phyloP scores from a whole-genome alignment of 2,329 filamentous ascomycete genomes.

The Cladosporium sp. region DNA sequence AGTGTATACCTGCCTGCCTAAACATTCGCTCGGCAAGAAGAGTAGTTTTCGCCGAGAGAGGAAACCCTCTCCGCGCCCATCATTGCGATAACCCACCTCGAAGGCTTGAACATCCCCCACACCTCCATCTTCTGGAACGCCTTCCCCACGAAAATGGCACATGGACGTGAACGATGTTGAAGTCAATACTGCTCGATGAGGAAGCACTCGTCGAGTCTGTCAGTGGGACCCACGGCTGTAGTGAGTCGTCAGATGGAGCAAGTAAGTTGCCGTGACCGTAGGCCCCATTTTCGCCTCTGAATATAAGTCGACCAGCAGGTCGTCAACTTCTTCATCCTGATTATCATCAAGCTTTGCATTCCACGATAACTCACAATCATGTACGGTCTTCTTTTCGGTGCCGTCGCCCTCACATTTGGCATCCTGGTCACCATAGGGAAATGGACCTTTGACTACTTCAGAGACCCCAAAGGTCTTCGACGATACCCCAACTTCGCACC shows the following conservation, averaged over 20 bases:
- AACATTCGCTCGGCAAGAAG: background rate
- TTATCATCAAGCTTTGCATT: background rate
- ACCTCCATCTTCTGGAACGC: background rate
- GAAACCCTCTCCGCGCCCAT: background rate
- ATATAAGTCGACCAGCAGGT: background rate
- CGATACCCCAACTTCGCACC: conserved; percentile 48
- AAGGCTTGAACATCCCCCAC: background rate
- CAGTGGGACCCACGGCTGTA: background rate
- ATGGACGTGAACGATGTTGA: background rate
- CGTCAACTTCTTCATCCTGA: background rate
- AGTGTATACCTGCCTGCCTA: background rate
- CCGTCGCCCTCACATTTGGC: conserved; percentile 21
- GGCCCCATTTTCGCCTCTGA: background rate
- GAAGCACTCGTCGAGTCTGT: background rate
- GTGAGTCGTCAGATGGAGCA: background rate
- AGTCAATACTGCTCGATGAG: background rate
- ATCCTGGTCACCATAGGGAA: conserved; percentile 22
- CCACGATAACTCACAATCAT: conserved; percentile 16
- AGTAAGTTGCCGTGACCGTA: background rate
- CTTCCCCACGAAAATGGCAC: background rate
- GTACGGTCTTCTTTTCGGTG: conserved; percentile 27
- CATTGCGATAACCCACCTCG: background rate
- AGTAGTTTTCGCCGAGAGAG: background rate
- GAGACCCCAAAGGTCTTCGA: conserved; percentile 50
- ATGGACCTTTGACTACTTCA: conserved; percentile 40